Evolutionary conservation across 768 basidiomycete species (phyloP).

Genomic region (Vishniacozyma victoriae): DNA sequence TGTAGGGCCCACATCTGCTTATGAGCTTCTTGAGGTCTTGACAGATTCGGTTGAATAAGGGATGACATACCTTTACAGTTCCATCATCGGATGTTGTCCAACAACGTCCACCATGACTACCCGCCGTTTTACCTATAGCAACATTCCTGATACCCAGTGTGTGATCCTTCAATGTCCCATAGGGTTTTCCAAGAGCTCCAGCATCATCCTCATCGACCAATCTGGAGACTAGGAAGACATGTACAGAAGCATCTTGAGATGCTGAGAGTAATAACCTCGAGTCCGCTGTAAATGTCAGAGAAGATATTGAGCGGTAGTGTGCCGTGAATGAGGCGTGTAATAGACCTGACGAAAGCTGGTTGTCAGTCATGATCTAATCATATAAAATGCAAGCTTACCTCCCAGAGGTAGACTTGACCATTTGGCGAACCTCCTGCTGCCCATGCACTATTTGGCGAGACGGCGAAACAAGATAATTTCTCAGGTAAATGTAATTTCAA

Average conservation of each 20-base stretch:
- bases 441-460: slow-evolving; percentile 66
- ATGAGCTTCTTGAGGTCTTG: not conserved
- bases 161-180: slow-evolving; percentile 79
- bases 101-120: slow-evolving; percentile 56
- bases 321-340: slow-evolving; percentile 88
- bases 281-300: slow-evolving; percentile 75
- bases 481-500: slow-evolving; percentile 84
- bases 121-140: slow-evolving; percentile 67
- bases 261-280: slow-evolving; percentile 74
- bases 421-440: slow-evolving; percentile 83
- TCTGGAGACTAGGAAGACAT: slow-evolving; percentile 54
- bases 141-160: slow-evolving; percentile 84
- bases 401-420: slow-evolving; percentile 92
- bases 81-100: slow-evolving; percentile 81
- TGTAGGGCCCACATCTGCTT: slow-evolving; percentile 47
- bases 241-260: slow-evolving; percentile 82
- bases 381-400: slow-evolving; percentile 57
- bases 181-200: slow-evolving; percentile 58
- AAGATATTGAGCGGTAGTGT: slow-evolving; percentile 83
- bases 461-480: slow-evolving; percentile 70
- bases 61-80: slow-evolving; percentile 68
- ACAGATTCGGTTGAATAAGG: not conserved
- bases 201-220: slow-evolving; percentile 35
- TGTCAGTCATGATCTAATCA: not conserved
- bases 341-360: slow-evolving; percentile 84